Evolutionary conservation across 768 basidiomycete genomes (phyloP).

Genomic region (Megacollybia marginata): DNA sequence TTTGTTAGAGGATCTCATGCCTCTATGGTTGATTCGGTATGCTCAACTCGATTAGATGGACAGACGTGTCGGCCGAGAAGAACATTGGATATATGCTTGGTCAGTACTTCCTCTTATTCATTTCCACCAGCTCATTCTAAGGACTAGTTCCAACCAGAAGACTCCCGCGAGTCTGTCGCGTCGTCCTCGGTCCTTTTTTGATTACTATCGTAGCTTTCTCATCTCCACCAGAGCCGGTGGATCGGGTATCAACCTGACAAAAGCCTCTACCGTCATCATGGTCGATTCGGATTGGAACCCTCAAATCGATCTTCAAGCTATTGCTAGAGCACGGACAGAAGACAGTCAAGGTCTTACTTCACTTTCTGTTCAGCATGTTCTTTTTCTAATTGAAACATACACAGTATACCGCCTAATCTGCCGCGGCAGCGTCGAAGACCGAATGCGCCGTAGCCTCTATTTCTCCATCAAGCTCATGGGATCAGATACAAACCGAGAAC

Average conservation of each 20-base stretch:
- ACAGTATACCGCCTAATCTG: slow-evolving; percentile 64
- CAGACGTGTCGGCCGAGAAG: slow-evolving; percentile 44
- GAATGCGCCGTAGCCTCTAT: slow-evolving; percentile 68
- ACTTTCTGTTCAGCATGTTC: neutral
- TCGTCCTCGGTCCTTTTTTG: neutral
- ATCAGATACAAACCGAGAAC: slow-evolving; percentile 20
- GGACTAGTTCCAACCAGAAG: slow-evolving; percentile 45
- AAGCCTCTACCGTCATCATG: slow-evolving; percentile 74
- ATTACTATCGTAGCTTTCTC: slow-evolving; percentile 39
- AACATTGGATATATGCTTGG: slow-evolving; percentile 48
- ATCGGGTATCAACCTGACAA: slow-evolving; percentile 79
- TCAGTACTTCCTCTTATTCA: slow-evolving; percentile 10
- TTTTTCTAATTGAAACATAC: neutral
- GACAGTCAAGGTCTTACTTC: slow-evolving; percentile 52
- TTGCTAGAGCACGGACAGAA: slow-evolving; percentile 81
- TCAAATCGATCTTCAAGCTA: slow-evolving; percentile 79
- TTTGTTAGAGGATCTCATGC: slow-evolving; percentile 60
- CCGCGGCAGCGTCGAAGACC: slow-evolving; percentile 66
- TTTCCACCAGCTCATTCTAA: neutral
- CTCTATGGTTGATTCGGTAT: slow-evolving; percentile 48
- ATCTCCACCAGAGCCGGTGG: slow-evolving; percentile 70
- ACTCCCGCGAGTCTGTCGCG: slow-evolving; percentile 35
- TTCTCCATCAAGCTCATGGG: slow-evolving; percentile 59
- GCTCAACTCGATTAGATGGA: slow-evolving; percentile 61
- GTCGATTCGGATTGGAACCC: slow-evolving; percentile 68